Evolutionary conservation across 495 filamentous ascomycete genomes (phyloP).

Genomic region (Xylaria intraflava): DNA sequence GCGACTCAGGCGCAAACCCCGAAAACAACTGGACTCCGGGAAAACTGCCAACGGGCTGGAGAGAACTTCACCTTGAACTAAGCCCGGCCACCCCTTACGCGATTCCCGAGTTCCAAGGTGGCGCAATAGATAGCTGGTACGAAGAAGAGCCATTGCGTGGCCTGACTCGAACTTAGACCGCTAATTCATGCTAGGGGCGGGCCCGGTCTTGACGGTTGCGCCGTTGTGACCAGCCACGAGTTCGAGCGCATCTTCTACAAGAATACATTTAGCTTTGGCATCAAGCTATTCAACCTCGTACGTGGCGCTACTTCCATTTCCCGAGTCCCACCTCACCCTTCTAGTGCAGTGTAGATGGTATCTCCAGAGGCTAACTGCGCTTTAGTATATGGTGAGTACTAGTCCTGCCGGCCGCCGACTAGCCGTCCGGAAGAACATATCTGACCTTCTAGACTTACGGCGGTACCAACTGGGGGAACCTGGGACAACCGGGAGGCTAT

Average conservation of each 20-base stretch:
- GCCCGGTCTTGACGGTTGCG: slow-evolving; percentile 57
- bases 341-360: neutral
- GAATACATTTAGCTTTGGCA: slow-evolving; percentile 58
- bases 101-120: slow-evolving; percentile 68
- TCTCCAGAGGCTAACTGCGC: neutral
- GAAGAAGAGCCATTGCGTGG: neutral
- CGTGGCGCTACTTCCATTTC: slow-evolving; percentile 11
- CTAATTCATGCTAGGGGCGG: slow-evolving; percentile 52
- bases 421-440: neutral
- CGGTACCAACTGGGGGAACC: slow-evolving; percentile 82
- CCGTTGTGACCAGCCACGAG: slow-evolving; percentile 56
- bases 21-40: slow-evolving; percentile 41
- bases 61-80: slow-evolving; percentile 45
- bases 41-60: slow-evolving; percentile 39
- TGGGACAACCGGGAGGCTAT: slow-evolving; percentile 66
- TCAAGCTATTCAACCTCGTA: slow-evolving; percentile 30
- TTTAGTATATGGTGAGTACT: slow-evolving; percentile 4
- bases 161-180: neutral
- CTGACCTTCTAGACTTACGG: slow-evolving; percentile 44
- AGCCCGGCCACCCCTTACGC: slow-evolving; percentile 63
- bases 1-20: neutral
- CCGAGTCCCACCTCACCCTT: too few relatives aligned
- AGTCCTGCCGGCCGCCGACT: too few relatives aligned
- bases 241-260: slow-evolving; percentile 78
- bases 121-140: slow-evolving; percentile 53